Evolutionary conservation across 202 grass and related monocot genomes (phyloP).

Genomic region (Hordeum pubiflorum): DNA sequence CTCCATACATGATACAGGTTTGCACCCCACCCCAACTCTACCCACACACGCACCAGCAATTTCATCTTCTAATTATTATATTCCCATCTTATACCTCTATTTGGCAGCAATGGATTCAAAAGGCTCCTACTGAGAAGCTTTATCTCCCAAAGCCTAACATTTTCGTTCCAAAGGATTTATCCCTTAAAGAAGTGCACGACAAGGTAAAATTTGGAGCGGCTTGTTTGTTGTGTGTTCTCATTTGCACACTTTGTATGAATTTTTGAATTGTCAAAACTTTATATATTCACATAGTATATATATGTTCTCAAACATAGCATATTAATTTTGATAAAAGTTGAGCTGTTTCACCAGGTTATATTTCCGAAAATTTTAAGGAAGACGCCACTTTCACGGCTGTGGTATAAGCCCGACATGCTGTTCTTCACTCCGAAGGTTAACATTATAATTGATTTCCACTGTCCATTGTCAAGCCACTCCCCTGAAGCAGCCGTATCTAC

Average conservation of each 20-base stretch:
- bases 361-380: constrained; percentile 66
- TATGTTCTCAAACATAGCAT: neutral
- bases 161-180: constrained; percentile 82
- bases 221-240: neutral
- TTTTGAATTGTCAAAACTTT: neutral
- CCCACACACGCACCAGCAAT: neutral
- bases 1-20: constrained; percentile 64
- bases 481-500: constrained; percentile 64
- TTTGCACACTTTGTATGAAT: constrained; percentile 3
- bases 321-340: neutral
- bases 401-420: constrained; percentile 77
- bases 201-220: constrained; percentile 42
- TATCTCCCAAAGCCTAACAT: constrained; percentile 80
- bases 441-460: constrained; percentile 84
- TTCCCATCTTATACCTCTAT: constrained; percentile 4
- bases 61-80: constrained; percentile 11
- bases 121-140: constrained; percentile 69
- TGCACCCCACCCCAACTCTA: neutral
- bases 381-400: constrained; percentile 63
- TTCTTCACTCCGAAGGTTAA: constrained; percentile 78
- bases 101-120: constrained; percentile 80
- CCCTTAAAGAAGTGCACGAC: constrained; percentile 56
- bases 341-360: constrained; percentile 44
- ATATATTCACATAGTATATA: neutral
- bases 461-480: constrained; percentile 65